A percentile compares a stretch with the other conserved stretches of the same genome.
phyloP scores from a whole-genome alignment of 2,329 filamentous ascomycete genomes.

The Camillea tinctor region DNA sequence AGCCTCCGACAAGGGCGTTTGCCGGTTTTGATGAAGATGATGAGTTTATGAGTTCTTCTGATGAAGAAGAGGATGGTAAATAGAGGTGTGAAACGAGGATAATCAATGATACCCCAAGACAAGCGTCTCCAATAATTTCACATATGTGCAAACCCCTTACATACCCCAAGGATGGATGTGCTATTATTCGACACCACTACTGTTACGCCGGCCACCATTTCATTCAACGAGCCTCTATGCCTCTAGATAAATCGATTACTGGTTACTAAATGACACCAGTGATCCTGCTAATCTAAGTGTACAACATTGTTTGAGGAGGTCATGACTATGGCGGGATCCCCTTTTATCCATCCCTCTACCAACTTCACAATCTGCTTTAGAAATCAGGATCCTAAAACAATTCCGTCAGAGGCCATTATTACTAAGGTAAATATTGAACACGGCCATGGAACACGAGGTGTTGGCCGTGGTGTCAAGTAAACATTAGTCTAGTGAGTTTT shows the following conservation, averaged over 20 bases:
- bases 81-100: constrained; percentile 10
- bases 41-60: constrained; percentile 68
- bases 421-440: no score
- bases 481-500: no score
- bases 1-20: constrained; percentile 48
- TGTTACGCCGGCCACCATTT: neutral
- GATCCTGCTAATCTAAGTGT: no score
- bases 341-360: neutral
- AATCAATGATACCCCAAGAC: constrained; percentile 12
- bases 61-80: constrained; percentile 49
- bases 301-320: neutral
- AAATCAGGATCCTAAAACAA: neutral
- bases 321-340: neutral
- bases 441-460: neutral
- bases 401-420: neutral
- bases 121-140: neutral
- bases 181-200: neutral
- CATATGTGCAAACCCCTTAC: neutral
- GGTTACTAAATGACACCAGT: no score
- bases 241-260: no score
- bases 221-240: no score
- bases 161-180: neutral
- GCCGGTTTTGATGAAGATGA: constrained; percentile 81
- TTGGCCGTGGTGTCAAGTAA: no score
- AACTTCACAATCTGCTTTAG: neutral